A percentile compares a stretch with the other conserved stretches of the same genome.
Conservation (phyloP, 805 yeast genomes). For the Cyberlindnera samutprakarnensis region DNA sequence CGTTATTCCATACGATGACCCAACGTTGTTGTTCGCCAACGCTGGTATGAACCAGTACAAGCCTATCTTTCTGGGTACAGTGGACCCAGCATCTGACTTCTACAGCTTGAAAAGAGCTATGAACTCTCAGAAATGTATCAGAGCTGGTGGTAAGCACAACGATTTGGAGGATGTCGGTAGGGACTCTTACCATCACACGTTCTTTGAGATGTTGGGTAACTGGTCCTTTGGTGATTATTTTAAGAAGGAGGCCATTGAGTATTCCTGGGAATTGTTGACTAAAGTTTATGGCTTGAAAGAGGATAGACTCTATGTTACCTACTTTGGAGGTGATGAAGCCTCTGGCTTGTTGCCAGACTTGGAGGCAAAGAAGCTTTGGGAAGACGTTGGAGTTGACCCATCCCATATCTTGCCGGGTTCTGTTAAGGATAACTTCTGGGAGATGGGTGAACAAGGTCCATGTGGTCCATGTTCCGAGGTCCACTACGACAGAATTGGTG, state of each 20-base stretch:
- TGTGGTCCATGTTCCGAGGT: conserved; percentile 99
- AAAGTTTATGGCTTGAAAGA: conserved; percentile 71
- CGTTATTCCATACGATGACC: conserved; percentile 96
- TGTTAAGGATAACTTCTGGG: conserved; percentile 95
- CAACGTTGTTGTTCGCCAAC: conserved; percentile 91
- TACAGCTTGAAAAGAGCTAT: conserved; percentile 80
- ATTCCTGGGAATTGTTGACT: conserved; percentile 90
- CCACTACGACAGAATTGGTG: conserved; percentile 97
- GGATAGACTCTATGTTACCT: conserved; percentile 86
- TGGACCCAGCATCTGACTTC: conserved; percentile 88
- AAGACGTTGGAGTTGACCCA: conserved; percentile 78
- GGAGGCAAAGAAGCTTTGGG: conserved; percentile 88
- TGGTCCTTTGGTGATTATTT: conserved; percentile 99
- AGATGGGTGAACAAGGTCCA: conserved; percentile 99
- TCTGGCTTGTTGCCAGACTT: conserved; percentile 86
- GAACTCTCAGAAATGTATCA: conserved; percentile 95
- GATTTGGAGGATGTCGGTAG: conserved; percentile 98
- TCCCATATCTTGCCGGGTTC: conserved; percentile 91
- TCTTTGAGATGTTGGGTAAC: conserved; percentile 98
- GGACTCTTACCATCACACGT: conserved; percentile 97
- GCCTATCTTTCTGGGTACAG: conserved; percentile 95
- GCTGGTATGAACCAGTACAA: conserved; percentile 99
- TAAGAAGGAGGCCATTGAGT: conserved; percentile 85
- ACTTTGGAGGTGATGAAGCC: conserved; percentile 87
- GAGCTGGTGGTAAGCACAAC: conserved; percentile 99